Base-by-base conservation (phyloP, 345 rosid species). In the Durio zibethinus region DNA sequence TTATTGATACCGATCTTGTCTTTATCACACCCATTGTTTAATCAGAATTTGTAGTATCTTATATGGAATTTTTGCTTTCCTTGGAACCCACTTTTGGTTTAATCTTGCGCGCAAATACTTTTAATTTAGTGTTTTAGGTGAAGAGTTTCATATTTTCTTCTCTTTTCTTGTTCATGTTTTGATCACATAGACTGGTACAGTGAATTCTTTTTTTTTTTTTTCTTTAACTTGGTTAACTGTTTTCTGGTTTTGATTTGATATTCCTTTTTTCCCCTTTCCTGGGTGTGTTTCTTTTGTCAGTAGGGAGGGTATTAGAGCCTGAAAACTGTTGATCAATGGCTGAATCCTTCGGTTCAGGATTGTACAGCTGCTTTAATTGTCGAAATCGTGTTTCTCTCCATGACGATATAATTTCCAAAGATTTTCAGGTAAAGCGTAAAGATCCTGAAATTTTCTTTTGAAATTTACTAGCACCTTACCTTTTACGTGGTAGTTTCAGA, bases 291-390 rank as follows among this genome's bases (percentile, higher is more conserved):
- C 33, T 2, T 27, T 16, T 21, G 1, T 27, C 36, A 40, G 38
- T 72, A 42, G 43, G 15, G n/a, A 74, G 53, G 45, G 80, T 70
- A 23, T 50, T 60, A 65, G 50, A 78, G 74, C 73, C 52, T 63
- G 59, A 50, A 76, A 57, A 7, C 78, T 38, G 78, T 35, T 48
- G 69, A 70, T 78, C 47, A 74, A 94, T 94, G 97, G 92, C 88
- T 76, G 89, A 91, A 21, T 60, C 87, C 69, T 75, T 85, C 68
- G 96, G 97, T 78, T 94, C 94, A 66, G 80, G 98, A 69, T 74
- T 94, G 73, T 94, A 93, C 80, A 87, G 97, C 84, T 93, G 98
- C 84, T 90, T 81, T 43, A 88, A 90, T 80, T 93, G 97, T 79
- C 82, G 92, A 60, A 93, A 91, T 82, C 94, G 86, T 79, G 92